These are phyloP conservation scores for Nitzschia sp. DNA, from an alignment of 108 stramenopile species.

Conservation along the genomic window DNA sequence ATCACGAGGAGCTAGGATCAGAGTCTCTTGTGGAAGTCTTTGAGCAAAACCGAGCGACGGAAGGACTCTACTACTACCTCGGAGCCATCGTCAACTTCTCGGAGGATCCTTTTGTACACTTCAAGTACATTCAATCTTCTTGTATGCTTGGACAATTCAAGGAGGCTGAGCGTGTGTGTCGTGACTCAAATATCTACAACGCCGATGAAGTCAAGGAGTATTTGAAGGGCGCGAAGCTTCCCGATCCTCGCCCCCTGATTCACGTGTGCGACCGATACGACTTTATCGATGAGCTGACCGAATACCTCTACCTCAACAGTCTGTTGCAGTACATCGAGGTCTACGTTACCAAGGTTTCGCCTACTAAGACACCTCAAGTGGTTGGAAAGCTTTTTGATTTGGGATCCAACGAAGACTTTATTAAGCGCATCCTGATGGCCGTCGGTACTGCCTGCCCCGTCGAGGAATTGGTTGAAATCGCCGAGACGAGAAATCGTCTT, in stretches of 20 bases:
- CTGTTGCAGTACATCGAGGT: constrained; percentile 99
- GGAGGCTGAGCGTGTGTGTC: constrained; percentile 98
- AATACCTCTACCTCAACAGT: constrained; percentile 98
- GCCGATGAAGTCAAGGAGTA: constrained; percentile 98
- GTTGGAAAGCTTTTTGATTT: constrained; percentile 99
- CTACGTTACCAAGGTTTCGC: constrained; percentile 98
- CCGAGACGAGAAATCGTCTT: constrained; percentile 94
- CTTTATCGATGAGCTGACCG: constrained; percentile 98
- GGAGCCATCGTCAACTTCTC: constrained; percentile 96
- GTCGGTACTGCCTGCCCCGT: constrained; percentile 98
- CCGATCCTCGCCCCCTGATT: constrained; percentile 98
- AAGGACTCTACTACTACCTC: constrained; percentile 97
- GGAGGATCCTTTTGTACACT: constrained; percentile 97
- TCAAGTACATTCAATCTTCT: constrained; percentile 98
- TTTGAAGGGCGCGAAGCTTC: constrained; percentile 98
- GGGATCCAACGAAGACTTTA: constrained; percentile 97
- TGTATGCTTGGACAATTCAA: constrained; percentile 96
- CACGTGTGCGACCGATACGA: constrained; percentile 99
- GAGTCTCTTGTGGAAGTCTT: constrained; percentile 94
- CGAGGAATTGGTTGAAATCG: constrained; percentile 98
- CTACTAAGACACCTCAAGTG: constrained; percentile 97
- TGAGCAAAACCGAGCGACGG: constrained; percentile 94
- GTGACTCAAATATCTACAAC: constrained; percentile 99
- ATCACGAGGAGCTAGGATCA: constrained; percentile 97
- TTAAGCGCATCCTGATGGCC: constrained; percentile 96